Conservation (phyloP, 257 asterid species). For the Gentiana straminea region DNA sequence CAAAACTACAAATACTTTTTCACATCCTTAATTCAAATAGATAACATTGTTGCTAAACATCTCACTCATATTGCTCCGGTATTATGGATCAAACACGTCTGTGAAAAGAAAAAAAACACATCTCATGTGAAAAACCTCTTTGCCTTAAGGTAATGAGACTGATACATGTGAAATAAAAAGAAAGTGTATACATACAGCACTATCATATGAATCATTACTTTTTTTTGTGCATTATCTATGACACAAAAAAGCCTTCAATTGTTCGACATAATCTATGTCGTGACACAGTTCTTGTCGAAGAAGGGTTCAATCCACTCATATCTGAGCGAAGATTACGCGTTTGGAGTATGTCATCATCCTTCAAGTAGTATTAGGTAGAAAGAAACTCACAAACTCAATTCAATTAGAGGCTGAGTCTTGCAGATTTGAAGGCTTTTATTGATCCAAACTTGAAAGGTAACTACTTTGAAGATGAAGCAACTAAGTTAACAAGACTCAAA, state of each 20-base stretch:
- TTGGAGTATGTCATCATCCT: slow-evolving; percentile 62
- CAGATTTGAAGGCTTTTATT: slow-evolving; percentile 27
- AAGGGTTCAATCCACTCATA: slow-evolving; percentile 47
- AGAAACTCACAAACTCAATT: slow-evolving; percentile 29
- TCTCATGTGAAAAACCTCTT: too few relatives aligned
- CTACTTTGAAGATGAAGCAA: slow-evolving; percentile 35
- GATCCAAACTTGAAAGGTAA: slow-evolving; percentile 45
- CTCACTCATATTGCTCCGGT: too few relatives aligned
- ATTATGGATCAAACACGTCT: too few relatives aligned
- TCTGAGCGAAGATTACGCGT: slow-evolving; percentile 83
- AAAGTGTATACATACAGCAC: too few relatives aligned
- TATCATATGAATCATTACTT: too few relatives aligned
- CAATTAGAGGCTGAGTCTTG: slow-evolving; percentile 62
- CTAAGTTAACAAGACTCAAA: slow-evolving; percentile 26
- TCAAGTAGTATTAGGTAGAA: slow-evolving; percentile 62
- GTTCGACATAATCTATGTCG: slow-evolving; percentile 78
- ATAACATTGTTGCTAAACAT: too few relatives aligned
- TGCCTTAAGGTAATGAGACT: too few relatives aligned
- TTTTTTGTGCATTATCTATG: slow-evolving; percentile 36
- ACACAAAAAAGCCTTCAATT: slow-evolving; percentile 46
- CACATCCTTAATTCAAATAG: too few relatives aligned
- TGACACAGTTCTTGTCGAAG: slow-evolving; percentile 59
- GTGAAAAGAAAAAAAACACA: too few relatives aligned
- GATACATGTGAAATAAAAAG: too few relatives aligned
- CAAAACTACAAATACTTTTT: too few relatives aligned